These are phyloP conservation scores for Monosporozyma servazzii DNA, from an alignment of 805 yeast species.

Conservation along the genomic window DNA sequence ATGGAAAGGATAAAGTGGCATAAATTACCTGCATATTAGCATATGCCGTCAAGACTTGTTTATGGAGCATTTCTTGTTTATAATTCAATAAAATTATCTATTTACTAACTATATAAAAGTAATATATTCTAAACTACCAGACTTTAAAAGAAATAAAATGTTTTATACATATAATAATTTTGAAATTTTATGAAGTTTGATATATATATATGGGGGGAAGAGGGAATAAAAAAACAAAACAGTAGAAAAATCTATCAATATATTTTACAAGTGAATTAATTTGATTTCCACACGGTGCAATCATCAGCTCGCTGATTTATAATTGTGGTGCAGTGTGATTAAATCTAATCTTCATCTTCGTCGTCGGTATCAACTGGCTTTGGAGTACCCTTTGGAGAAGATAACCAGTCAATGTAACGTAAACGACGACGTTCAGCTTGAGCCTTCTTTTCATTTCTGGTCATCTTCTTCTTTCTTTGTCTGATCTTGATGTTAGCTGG, in stretches of 20 bases:
- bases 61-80: background rate
- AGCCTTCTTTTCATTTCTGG: constrained; percentile 88
- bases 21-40: background rate
- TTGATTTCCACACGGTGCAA: background rate
- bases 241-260: background rate
- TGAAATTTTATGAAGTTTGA: background rate
- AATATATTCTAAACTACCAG: background rate
- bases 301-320: background rate
- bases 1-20: background rate
- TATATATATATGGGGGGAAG: background rate
- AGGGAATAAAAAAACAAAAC: background rate
- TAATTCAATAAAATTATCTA: background rate
- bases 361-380: constrained; percentile 90
- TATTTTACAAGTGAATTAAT: background rate
- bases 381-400: constrained; percentile 96
- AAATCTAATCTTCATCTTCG: constrained; percentile 36
- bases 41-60: background rate
- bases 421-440: constrained; percentile 91
- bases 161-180: background rate
- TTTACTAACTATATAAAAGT: background rate
- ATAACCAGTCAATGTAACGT: constrained; percentile 90
- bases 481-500: constrained; percentile 94
- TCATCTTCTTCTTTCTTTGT: constrained; percentile 90
- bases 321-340: background rate
- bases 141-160: background rate